Evolutionary conservation across 169 alveolate genomes (phyloP), one percentile per base, ranked within the genome.

Genomic region (Plasmodium ovale): DNA sequence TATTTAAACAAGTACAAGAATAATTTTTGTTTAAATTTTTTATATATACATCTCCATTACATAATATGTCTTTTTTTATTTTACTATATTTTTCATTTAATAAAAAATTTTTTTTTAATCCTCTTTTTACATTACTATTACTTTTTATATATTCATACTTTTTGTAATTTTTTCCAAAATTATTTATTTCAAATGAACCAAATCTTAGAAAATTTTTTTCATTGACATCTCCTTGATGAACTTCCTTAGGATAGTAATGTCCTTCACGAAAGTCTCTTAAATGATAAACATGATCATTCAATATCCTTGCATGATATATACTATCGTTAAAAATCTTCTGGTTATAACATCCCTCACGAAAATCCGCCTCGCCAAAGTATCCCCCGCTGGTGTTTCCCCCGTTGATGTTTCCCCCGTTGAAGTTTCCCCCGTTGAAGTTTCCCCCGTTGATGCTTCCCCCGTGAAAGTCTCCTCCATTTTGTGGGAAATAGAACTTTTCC

Each of bases 1-100:
- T 21, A 60, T 44, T 27, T 74, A 53, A 29, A 19, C 88, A 74
- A 44, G 58, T 74, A n/a, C 88, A 74, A 42, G 88, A 27, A 44
- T 29, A 47, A 44, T 60, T 31, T 16, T 47, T 74, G 37, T 74
- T 59, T 29, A 29, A 12, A 37, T 53, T 74, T 60, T 39, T 74
- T 25, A 60, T 27, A 35, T 47, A 65, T 14, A 65, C 33, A 59
- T 74, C 88, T 12, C 23, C 65, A n/a, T 23, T 59, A 39, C 4
- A 16, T 12, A 68, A 44, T 42, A 25, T 1, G 10, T 74, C 88
- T 39, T 47, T 74, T 47, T 42, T 74, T 60, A 49, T 49, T 49
- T 64, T 74, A 42, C 60, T 64, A 74, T 74, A 74, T 59, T 25
- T 74, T 25, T 74, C 88, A 74, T 74, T 44, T 69, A 33, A 14